Conservation (phyloP, 257 asterid species). For the Orobanche coerulescens region DNA sequence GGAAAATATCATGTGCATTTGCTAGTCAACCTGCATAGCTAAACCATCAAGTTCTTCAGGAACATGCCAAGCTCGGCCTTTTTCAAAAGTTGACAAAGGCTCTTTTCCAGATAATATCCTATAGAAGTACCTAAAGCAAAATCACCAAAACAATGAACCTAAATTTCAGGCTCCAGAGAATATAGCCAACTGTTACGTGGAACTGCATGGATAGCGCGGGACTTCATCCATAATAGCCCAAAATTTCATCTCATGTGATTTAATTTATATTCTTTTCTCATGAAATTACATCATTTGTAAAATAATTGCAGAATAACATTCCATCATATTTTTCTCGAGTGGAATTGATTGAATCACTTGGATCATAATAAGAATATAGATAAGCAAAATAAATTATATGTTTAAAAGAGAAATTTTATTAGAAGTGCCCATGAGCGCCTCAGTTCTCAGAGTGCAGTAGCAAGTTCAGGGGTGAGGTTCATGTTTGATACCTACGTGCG, state of each 20-base stretch:
- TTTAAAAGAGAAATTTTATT: not conserved
- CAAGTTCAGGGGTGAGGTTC: no score
- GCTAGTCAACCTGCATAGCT: conserved; percentile 62
- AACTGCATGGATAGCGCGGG: not conserved
- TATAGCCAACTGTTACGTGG: not conserved
- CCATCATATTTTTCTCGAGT: no score
- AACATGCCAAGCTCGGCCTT: conserved; percentile 86
- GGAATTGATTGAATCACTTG: no score
- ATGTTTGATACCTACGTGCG: no score
- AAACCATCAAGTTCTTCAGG: conserved; percentile 60
- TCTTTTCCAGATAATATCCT: conserved; percentile 59
- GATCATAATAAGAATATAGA: not conserved
- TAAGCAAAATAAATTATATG: not conserved
- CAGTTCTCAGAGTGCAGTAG: conserved; percentile 2
- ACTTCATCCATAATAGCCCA: not conserved
- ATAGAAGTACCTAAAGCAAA: conserved; percentile 62
- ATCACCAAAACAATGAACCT: conserved; percentile 14
- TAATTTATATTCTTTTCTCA: not conserved
- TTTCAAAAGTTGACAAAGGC: conserved; percentile 58
- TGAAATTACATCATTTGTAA: not conserved
- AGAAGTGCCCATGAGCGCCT: not conserved
- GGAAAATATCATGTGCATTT: not conserved
- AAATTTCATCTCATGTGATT: no score
- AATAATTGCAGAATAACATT: no score
- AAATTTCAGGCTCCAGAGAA: conserved; percentile 9